Percentiles rank a stretch among this genome's conserved stretches.
These are phyloP conservation scores for Pseudozyma hubeiensis DNA, from an alignment of 1,284 basidiomycete genomes.

Conservation along the genomic window DNA sequence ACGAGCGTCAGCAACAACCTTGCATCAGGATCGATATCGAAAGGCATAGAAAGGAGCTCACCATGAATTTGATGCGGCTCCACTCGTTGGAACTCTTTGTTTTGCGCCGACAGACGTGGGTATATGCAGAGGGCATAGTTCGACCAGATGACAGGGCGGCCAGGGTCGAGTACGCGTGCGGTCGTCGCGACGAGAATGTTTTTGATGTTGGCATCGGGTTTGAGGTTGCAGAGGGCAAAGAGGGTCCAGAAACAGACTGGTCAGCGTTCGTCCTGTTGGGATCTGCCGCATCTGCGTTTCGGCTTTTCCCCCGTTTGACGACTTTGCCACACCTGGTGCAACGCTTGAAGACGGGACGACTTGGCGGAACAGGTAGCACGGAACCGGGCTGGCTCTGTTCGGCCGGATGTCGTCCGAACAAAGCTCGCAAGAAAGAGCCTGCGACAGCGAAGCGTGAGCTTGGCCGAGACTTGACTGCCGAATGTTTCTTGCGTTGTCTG, in stretches of 20 bases:
- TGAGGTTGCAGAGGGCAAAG: conserved; percentile 12
- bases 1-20: background rate
- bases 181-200: conserved; percentile 11
- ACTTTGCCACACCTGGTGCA: conserved; percentile 34
- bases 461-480: background rate
- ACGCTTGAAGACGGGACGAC: background rate
- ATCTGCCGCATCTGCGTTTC: background rate
- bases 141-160: conserved; percentile 7
- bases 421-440: conserved; percentile 17
- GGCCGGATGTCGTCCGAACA: conserved; percentile 10
- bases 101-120: conserved; percentile 74
- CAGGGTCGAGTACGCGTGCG: conserved; percentile 15
- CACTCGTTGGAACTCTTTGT: conserved; percentile 75
- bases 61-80: conserved; percentile 76
- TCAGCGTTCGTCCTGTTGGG: conserved; percentile 14
- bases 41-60: conserved; percentile 50
- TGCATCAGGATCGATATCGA: background rate
- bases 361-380: background rate
- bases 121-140: conserved; percentile 66
- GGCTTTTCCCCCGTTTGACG: conserved; percentile 4
- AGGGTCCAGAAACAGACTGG: conserved; percentile 16
- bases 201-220: background rate
- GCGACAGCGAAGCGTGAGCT: conserved; percentile 5
- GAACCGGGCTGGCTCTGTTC: background rate
- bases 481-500: background rate